Base-by-base conservation (phyloP, 352 stramenopile species). In the Phytophthora pinifolia region DNA sequence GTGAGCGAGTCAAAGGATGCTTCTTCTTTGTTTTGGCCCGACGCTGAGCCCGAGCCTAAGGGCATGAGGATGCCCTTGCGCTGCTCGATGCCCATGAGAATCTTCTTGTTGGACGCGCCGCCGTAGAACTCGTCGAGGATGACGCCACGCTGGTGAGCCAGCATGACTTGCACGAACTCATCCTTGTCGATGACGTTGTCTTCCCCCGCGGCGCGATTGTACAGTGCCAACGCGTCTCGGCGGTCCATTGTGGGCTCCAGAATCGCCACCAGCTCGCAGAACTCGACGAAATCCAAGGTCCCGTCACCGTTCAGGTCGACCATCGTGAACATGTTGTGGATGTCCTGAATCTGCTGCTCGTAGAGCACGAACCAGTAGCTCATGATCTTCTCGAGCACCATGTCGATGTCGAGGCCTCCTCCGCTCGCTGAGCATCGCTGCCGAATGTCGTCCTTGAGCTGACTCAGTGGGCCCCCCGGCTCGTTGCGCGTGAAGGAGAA, bases 131-230 rank as follows among this genome's bases (percentile, higher is more conserved):
- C 75, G 45, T 79, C 79, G 8, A 88, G 55, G 34, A 92, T 83
- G 27, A 82, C 44, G 4, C 72, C 66, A 20, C 81, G 82, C 59
- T 92, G 82, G 41, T 89, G 79, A 15, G 74, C 57, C 4, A 92
- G 66, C 82, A 92, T 89, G 9, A 86, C 72, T 20, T 88, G 65
- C 14, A 88, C 76, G 41, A 92, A 90, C 47, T 89, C 78, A 18
- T 89, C 74, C 49, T 86, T 86, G 47, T 89, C 83, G 29, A 90
- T 87, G n/a, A 89, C 76, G 20, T 89, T 72, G 48, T 92, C 78
- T 13, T 88, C 77, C 5, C 76, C 76, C 29, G 78, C 77, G 6
- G 79, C 77, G 17, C 71, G 66, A 45, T 86, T 87, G 49, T 90
- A 90, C 20, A 90, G 58, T 29, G 60, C 50, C 15, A 90, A 49